Conservation (phyloP, 352 stramenopile species). For the Phytophthora boehmeriae region DNA sequence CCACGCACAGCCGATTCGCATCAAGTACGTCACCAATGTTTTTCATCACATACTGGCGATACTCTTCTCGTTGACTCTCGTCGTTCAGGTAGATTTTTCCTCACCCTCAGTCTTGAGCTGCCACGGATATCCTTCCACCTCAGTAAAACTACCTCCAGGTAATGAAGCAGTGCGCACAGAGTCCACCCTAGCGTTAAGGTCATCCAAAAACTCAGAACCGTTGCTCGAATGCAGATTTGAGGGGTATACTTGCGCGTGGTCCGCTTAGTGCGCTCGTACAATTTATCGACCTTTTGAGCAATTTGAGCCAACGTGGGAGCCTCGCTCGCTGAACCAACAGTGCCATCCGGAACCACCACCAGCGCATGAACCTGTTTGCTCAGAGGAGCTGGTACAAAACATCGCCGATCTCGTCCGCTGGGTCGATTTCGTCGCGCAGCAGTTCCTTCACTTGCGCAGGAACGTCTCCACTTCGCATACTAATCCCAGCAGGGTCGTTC, state of each 20-base stretch:
- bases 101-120: slow-evolving; percentile 13
- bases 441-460: no score
- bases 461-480: no score
- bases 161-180: slow-evolving; percentile 17
- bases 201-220: slow-evolving; percentile 32
- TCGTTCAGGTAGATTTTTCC: slow-evolving; percentile 23
- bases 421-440: no score
- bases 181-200: slow-evolving; percentile 32
- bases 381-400: no score
- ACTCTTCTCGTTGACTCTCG: slow-evolving; percentile 34
- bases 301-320: slow-evolving; percentile 3
- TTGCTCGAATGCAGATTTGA: slow-evolving; percentile 28
- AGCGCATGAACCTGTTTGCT: background rate
- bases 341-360: slow-evolving; percentile 6
- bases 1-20: slow-evolving; percentile 44
- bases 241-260: slow-evolving; percentile 34
- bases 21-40: slow-evolving; percentile 42
- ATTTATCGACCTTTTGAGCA: slow-evolving; percentile 1
- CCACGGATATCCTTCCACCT: slow-evolving; percentile 26
- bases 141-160: slow-evolving; percentile 7
- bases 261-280: slow-evolving; percentile 21
- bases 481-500: background rate
- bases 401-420: no score
- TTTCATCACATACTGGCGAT: slow-evolving; percentile 40
- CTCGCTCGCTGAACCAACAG: slow-evolving; percentile 10